Base-by-base conservation (phyloP, 202 grass and related monocot species). In the Carex arenaria region DNA sequence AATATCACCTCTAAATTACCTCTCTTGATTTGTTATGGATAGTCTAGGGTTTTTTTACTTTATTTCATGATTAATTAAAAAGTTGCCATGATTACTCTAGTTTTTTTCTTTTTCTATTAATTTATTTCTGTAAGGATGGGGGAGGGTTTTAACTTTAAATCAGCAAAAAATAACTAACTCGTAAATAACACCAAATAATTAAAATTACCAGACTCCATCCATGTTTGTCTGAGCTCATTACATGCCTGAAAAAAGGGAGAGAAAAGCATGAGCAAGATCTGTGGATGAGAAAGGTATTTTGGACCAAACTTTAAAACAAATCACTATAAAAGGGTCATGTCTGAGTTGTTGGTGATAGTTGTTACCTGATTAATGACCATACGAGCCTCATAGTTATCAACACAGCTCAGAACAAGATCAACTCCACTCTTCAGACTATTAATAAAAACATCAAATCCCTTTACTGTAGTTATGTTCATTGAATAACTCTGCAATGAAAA, bases 341-440 rank as follows among this genome's bases (percentile, higher is more conserved):
- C 74, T 72, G 36, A 66, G 14, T 65, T 82, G 13, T 7, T 72
- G 18, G 45, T 57, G n/a, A 31, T 20, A 34, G 23, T 28, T 20
- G 22, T 83, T 54, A 98, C 95, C 95, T 98, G 95, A 53, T 98
- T 98, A 43, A 98, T 93, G 67, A 92, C 95, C 95, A 98, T 98
- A 81, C 95, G 90, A 87, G 95, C 92, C 89, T 98, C 95, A 83
- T 98, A 98, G 56, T 98, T 98, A 88, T 98, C 95, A 69, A 98
- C 95, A 69, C 95, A 98, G 60, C 92, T 95, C 86, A 98, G 88
- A 84, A 98, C 78, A 93, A 98, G 95, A 93, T 98, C 87, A 85
- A 98, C 91, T 85, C 92, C 91, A n/a, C 85, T 85, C 87, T 90
- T 95, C 76, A 98, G 85, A 52, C 95, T 93, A 69, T 78, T 88